Evolutionary conservation across 768 basidiomycete species (phyloP), one percentile per base, ranked within the genome.

Genomic region (Psilocybe cubensis): DNA sequence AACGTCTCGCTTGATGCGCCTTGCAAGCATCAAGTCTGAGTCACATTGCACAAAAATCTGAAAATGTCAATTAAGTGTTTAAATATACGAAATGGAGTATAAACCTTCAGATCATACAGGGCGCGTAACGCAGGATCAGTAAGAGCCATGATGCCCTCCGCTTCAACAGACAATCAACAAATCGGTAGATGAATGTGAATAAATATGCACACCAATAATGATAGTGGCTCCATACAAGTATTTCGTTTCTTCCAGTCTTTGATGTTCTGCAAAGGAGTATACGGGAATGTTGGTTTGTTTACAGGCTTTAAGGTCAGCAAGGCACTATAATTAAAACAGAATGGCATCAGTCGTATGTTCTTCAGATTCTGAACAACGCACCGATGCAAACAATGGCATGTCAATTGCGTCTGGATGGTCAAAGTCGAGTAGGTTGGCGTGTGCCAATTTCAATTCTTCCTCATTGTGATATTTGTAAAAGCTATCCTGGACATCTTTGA

Each of bases 371-470:
- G 27, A 33, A 25, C 12, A 31, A 76, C 86, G 57, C 68, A 94
- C 92, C 47, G 85, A 73, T 46, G 89, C 87, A 64, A 98, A 95
- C 69, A 93, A 75, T 1, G 86, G 83, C 83, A 94, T 91, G 72
- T 99, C 96, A 48, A 98, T 89, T 3, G 95, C 88, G 71, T 92
- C 86, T 10, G 96, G 96, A 64, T 95, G 92, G 67, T 99, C 96
- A 61, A 96, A 90, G 66, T 96, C 93, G 58, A 88, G 81, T 49
- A 83, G 74, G 65, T 88, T 96, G 17, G 84, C 82, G 69, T 94
- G 89, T 0, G 96, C 96, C n/a, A 91, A 78, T 5, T 77, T 81
- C 18, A 94, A 78, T 72, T 98, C 89, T 63, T 96, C 92, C 2
- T 83, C 80, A 3, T 81, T 82, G 65, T 94, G 91, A 44, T 75